phyloP scores from a whole-genome alignment of 1,284 basidiomycete species.

The Pseudozyma hubeiensis region DNA sequence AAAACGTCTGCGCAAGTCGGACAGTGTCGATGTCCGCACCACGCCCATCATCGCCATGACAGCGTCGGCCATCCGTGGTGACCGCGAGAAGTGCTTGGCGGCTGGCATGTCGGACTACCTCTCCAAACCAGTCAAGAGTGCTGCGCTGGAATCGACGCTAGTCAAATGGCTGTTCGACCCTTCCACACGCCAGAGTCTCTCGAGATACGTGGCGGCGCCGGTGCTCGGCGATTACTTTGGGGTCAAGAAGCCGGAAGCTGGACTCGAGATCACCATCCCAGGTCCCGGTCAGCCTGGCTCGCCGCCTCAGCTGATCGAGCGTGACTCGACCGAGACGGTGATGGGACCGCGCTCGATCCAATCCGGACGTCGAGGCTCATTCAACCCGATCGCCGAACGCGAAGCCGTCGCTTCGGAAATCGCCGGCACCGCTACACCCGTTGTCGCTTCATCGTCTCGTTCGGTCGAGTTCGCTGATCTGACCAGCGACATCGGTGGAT shows the following conservation, averaged over 20 bases:
- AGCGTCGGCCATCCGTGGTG: slow-evolving; percentile 62
- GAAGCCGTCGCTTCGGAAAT: slow-evolving; percentile 40
- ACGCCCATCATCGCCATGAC: slow-evolving; percentile 65
- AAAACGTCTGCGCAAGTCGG: slow-evolving; percentile 49
- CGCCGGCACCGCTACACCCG: slow-evolving; percentile 16
- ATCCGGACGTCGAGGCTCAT: slow-evolving; percentile 44
- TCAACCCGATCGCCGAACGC: slow-evolving; percentile 44
- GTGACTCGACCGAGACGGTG: slow-evolving; percentile 52
- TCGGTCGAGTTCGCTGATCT: slow-evolving; percentile 5
- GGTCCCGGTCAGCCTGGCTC: slow-evolving; percentile 16
- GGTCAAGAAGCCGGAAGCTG: slow-evolving; percentile 21
- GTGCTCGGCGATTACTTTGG: slow-evolving; percentile 44
- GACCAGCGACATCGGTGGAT: neutral
- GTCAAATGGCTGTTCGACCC: slow-evolving; percentile 62
- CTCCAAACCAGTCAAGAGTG: slow-evolving; percentile 64
- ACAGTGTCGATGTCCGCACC: slow-evolving; percentile 55
- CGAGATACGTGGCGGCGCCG: slow-evolving; percentile 46
- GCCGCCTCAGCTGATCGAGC: slow-evolving; percentile 42
- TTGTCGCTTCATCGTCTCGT: slow-evolving; percentile 1
- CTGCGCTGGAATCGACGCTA: slow-evolving; percentile 57
- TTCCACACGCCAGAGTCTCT: slow-evolving; percentile 55
- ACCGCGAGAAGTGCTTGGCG: slow-evolving; percentile 62
- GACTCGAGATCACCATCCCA: slow-evolving; percentile 36
- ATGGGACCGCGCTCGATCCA: slow-evolving; percentile 46
- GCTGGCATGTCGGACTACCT: slow-evolving; percentile 66